Base-by-base conservation (phyloP, 1,284 basidiomycete species). In the Heterobasidion annosum region DNA sequence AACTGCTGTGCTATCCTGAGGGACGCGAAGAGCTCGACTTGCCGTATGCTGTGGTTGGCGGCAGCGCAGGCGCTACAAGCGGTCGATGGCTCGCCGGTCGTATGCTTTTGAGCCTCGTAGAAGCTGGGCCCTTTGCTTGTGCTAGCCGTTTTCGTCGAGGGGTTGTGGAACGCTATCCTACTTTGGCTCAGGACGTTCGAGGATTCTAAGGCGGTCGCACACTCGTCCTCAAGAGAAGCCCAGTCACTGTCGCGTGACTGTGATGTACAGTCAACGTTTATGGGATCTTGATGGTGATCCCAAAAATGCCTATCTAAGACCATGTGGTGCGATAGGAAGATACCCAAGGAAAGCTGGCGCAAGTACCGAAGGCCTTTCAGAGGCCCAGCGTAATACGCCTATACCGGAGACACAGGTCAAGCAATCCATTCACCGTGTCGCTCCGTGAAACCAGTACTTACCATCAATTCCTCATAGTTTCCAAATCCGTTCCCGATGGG, bases 291-390 rank as follows among this genome's bases (percentile, higher is more conserved):
- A 37, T 43, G 25, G 40, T 37, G 2, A n/a, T 32, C 73, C 13
- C 64, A 62, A 57, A 81, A 66, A 54, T 81, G 78, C 9, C 67
- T 60, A 58, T 69, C 66, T 34, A 79, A 60, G 50, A 78, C 64
- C 18, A 69, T 67, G 51, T 73, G 70, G 51, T 73, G 69, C 0
- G 81, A 82, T 13, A 83, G 74, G 60, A 77, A 80, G 57, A 83
- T 67, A 0, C 85, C 85, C 40, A 88, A 68, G 58, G 78, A 76
- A 12, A 88, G 71, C 57, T 75, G 64, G 19, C 69, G 65, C n/a
- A 88, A 70, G 13, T 70, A 68, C 35, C 61, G 65, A 15, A 86
- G 71, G 13, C 68, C 62, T 50, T 62, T 61, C 10, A 77, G 60
- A 18, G 64, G 67, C 12, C 56, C 61, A 9, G 60, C 60, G 48